Base-by-base conservation (phyloP, 768 basidiomycete species). In the Phaffia tasmanica region DNA sequence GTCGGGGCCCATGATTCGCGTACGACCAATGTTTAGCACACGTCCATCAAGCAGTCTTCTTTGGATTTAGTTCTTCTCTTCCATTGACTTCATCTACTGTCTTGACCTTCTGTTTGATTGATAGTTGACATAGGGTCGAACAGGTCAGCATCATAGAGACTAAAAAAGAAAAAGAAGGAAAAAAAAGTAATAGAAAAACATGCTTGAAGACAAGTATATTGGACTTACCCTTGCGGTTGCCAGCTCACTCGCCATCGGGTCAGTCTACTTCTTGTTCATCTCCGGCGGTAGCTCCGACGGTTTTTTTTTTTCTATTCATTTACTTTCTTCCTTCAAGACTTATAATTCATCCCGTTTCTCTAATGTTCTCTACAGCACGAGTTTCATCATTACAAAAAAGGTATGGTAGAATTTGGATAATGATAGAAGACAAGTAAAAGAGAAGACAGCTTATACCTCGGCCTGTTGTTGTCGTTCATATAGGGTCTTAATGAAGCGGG, bases 351-450 rank as follows among this genome's bases (percentile, higher is more conserved):
- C 23, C 21, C n/a, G 9, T 25, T 32, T 25, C n/a, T 35, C 46
- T 25, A 14, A 19, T 25, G 0, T 15, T 49, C 29, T 56, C 57
- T 30, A 50, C 65, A 76, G 95, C 59, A 88, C 87, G 49, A 94
- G 91, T 77, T 95, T 92, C 76, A 95, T 99, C 74, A 94, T 99
- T 75, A 99, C 94, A 21, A 99, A 99, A 83, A 98, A 95, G 86
- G 94, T 88, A 60, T 70, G 78, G 57, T 21, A 62, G 54, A 66
- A 15, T 49, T 67, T 59, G 16, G 50, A 16, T 51, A 23, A 51
- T n/a, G n/a, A n/a, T n/a, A n/a, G n/a, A n/a, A n/a, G n/a, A n/a
- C n/a, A n/a, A n/a, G n/a, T n/a, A n/a, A n/a, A n/a, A n/a, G n/a
- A n/a, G n/a, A n/a, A n/a, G n/a, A n/a, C n/a, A n/a, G n/a, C 35